phyloP scores from a whole-genome alignment of 106 monocot species.

The Chionographis japonica region DNA sequence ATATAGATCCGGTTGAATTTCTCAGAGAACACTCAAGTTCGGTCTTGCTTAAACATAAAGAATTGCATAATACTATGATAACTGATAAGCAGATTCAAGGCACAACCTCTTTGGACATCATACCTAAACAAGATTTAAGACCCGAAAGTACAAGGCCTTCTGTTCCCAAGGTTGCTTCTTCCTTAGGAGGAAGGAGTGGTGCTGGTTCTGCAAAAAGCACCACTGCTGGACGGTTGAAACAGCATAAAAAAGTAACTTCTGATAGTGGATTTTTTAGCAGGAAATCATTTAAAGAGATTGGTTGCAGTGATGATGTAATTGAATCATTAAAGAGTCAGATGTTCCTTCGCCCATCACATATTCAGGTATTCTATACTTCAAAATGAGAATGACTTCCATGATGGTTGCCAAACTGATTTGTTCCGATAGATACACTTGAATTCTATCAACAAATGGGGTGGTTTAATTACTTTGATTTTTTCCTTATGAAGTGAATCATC shows the following conservation, averaged over 20 bases:
- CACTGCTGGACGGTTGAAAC: conserved; percentile 8
- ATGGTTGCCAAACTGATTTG: too few relatives aligned
- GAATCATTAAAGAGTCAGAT: conserved; percentile 33
- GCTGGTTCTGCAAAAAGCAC: neutral
- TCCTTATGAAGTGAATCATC: too few relatives aligned
- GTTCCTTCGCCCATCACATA: conserved; percentile 77
- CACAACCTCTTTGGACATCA: neutral
- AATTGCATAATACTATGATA: neutral
- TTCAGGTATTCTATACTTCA: conserved; percentile 51
- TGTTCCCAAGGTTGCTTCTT: conserved; percentile 5
- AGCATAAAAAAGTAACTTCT: conserved; percentile 11
- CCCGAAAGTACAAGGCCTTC: neutral
- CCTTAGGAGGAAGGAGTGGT: conserved; percentile 32
- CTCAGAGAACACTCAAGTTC: neutral
- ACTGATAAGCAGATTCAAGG: neutral
- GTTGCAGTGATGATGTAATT: conserved; percentile 66
- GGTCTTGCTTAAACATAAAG: neutral
- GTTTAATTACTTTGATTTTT: too few relatives aligned
- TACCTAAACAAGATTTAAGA: neutral
- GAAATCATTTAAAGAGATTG: conserved; percentile 69
- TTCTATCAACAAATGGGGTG: too few relatives aligned
- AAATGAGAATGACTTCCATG: neutral
- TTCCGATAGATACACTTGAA: neutral
- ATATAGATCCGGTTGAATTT: neutral
- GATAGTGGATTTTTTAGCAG: conserved; percentile 72